A percentile compares a stretch with the other conserved stretches of the same genome.
These are phyloP conservation scores for Rhododendron ovatum DNA, from an alignment of 148 eudicot genomes.

Conservation along the genomic window DNA sequence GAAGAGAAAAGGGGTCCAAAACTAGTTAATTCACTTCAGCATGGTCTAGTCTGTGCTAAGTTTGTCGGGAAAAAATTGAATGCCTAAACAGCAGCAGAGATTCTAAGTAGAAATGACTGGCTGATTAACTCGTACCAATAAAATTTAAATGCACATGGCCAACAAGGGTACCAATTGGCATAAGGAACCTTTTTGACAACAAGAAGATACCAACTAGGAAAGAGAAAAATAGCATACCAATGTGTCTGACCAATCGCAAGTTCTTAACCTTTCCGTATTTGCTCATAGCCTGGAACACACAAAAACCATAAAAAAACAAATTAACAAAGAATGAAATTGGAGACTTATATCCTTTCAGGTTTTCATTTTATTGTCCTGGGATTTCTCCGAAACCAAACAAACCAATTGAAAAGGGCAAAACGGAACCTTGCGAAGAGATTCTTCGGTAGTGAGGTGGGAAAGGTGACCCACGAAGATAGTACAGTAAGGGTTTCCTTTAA, in stretches of 20 bases:
- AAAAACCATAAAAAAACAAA: neutral
- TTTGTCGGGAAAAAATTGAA: neutral
- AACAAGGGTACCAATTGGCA: neutral
- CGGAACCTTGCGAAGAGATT: slow-evolving; percentile 57
- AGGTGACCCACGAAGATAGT: slow-evolving; percentile 79
- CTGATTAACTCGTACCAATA: neutral
- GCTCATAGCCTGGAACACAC: slow-evolving; percentile 60
- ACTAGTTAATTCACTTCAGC: neutral
- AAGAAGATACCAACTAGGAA: neutral
- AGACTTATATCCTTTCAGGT: neutral
- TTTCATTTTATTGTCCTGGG: neutral
- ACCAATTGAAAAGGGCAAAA: neutral
- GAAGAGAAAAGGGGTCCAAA: neutral
- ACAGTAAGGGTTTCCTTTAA: slow-evolving; percentile 74
- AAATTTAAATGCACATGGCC: neutral
- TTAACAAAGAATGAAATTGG: neutral
- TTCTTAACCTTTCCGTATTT: slow-evolving; percentile 76
- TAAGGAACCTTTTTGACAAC: neutral
- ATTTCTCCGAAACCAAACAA: neutral
- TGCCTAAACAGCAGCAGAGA: neutral
- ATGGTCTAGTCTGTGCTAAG: neutral
- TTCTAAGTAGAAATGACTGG: neutral
- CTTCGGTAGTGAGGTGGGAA: slow-evolving; percentile 70
- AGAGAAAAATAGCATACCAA: slow-evolving; percentile 39
- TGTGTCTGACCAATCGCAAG: slow-evolving; percentile 79